Conservation (phyloP, 805 yeast genomes). For the Saturnispora besseyi region DNA sequence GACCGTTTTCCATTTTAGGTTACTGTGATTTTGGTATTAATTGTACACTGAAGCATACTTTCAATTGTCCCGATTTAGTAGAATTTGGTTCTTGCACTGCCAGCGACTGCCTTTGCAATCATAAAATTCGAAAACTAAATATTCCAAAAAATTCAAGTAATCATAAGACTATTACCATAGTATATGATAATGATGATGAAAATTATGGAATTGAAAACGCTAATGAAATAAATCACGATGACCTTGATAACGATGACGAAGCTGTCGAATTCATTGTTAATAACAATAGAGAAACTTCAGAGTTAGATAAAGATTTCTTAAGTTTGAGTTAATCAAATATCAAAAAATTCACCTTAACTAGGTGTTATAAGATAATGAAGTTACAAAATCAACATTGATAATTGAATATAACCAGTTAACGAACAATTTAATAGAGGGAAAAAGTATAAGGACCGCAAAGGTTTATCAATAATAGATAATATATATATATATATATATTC, state of each 20-base stretch:
- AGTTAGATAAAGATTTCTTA: background rate
- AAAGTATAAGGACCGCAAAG: background rate
- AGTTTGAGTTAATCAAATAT: background rate
- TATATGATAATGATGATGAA: background rate
- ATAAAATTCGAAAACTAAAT: slow-evolving; percentile 23
- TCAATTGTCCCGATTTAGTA: slow-evolving; percentile 65
- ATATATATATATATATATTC: background rate
- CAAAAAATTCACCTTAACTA: too few species aligned
- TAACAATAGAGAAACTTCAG: background rate
- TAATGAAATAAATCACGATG: slow-evolving; percentile 26
- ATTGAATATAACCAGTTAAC: too few species aligned
- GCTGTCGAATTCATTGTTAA: slow-evolving; percentile 14
- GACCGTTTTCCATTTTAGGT: slow-evolving; percentile 60
- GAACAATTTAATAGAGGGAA: background rate
- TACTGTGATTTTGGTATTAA: slow-evolving; percentile 53
- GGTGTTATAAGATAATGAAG: too few species aligned
- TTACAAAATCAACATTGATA: too few species aligned
- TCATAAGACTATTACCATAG: background rate
- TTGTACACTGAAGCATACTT: slow-evolving; percentile 50
- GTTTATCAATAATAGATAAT: background rate
- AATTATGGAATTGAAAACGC: background rate
- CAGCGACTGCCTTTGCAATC: slow-evolving; percentile 49
- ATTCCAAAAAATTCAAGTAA: background rate
- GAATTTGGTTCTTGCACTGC: slow-evolving; percentile 48
- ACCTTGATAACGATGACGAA: slow-evolving; percentile 15